A percentile compares a stretch with the other conserved stretches of the same genome.
Conservation (phyloP, 1,284 basidiomycete species). For the Naganishia sp. region DNA sequence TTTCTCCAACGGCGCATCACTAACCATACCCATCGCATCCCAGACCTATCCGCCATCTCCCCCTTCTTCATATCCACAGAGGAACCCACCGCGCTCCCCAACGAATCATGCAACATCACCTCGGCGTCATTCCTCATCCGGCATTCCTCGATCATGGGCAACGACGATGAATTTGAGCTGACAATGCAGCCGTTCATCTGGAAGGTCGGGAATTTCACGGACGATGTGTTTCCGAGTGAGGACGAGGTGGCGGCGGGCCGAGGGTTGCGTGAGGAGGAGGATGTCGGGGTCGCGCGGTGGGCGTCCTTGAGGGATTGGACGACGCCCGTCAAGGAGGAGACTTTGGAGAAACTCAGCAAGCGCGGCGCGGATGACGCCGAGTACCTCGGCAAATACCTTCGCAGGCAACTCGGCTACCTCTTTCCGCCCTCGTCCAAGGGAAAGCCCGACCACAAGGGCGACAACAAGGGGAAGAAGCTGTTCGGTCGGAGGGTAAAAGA, state of each 20-base stretch:
- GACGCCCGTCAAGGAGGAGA: conserved; percentile 62
- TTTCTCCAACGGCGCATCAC: background rate
- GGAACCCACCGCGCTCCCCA: conserved; percentile 44
- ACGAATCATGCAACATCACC: conserved; percentile 40
- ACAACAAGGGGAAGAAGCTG: conserved; percentile 29
- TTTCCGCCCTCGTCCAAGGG: conserved; percentile 44
- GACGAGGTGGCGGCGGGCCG: conserved; percentile 29
- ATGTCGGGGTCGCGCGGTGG: conserved; percentile 41
- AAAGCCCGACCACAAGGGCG: conserved; percentile 34
- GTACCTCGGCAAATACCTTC: conserved; percentile 47
- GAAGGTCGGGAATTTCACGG: conserved; percentile 44
- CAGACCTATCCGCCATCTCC: conserved; percentile 51
- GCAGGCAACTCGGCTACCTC: conserved; percentile 49
- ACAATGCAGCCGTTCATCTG: conserved; percentile 55
- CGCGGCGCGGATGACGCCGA: conserved; percentile 52
- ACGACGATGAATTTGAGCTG: conserved; percentile 56
- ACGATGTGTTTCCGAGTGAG: conserved; percentile 36
- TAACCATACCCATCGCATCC: background rate
- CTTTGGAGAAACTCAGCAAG: conserved; percentile 68
- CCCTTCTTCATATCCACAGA: conserved; percentile 48
- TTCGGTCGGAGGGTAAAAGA: conserved; percentile 6
- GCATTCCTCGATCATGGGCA: conserved; percentile 54
- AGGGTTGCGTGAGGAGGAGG: conserved; percentile 1
- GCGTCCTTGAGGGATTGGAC: conserved; percentile 52
- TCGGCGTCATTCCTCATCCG: conserved; percentile 47